phyloP scores from a whole-genome alignment of 2,329 filamentous ascomycete species.

The Pseudogymnoascus sp. region DNA sequence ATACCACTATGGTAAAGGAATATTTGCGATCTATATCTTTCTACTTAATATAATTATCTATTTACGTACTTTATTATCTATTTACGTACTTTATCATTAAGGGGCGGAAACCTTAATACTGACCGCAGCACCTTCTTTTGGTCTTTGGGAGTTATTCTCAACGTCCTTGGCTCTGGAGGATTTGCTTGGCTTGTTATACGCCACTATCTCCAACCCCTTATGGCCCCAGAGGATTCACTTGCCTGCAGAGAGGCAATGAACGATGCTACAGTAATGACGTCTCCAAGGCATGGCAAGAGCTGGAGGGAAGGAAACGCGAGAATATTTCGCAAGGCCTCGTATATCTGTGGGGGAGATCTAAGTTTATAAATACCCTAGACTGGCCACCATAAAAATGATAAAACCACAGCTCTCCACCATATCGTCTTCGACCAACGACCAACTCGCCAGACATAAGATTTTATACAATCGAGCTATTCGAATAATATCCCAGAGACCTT shows the following conservation, averaged over 20 bases:
- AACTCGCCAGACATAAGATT: background rate
- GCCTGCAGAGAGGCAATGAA: background rate
- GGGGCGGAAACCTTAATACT: background rate
- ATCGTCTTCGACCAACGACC: background rate
- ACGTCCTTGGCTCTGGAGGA: background rate
- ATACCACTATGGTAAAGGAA: too few relatives aligned
- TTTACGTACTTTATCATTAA: too few relatives aligned
- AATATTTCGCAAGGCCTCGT: background rate
- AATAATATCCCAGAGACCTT: background rate
- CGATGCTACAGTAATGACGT: background rate
- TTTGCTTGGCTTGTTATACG: background rate
- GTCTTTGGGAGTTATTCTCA: background rate
- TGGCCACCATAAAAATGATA: background rate
- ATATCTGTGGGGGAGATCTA: background rate
- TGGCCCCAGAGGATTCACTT: background rate
- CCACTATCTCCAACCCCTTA: background rate
- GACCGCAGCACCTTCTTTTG: background rate
- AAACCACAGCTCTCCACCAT: background rate
- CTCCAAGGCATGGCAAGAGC: background rate
- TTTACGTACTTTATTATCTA: too few relatives aligned
- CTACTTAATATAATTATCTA: too few relatives aligned
- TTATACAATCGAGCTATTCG: background rate
- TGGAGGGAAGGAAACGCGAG: background rate
- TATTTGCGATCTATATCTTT: too few relatives aligned
- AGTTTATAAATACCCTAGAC: background rate